phyloP scores from a whole-genome alignment of 495 filamentous ascomycete genomes.

The Filosporella fistucella region DNA sequence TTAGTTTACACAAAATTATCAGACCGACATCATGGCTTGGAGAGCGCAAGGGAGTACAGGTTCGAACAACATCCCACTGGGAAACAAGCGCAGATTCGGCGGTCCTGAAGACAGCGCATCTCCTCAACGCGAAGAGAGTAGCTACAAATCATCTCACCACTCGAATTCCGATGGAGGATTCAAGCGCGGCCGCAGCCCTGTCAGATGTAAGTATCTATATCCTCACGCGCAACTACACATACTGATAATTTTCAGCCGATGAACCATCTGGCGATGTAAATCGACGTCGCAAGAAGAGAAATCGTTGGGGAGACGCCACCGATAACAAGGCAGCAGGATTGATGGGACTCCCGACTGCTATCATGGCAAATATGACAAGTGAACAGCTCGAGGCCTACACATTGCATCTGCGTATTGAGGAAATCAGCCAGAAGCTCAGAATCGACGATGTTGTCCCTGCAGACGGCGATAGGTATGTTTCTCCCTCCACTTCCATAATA shows the following conservation, averaged over 20 bases:
- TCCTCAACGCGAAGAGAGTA: slow-evolving; percentile 45
- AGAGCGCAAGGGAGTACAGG: slow-evolving; percentile 94
- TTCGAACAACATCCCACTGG: slow-evolving; percentile 96
- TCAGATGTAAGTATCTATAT: slow-evolving; percentile 28
- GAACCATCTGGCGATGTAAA: slow-evolving; percentile 54
- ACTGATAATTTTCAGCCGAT: slow-evolving; percentile 33
- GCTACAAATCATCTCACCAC: slow-evolving; percentile 47
- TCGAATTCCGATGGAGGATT: slow-evolving; percentile 36
- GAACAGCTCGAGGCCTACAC: slow-evolving; percentile 98
- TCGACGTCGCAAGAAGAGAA: slow-evolving; percentile 90
- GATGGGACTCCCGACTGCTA: slow-evolving; percentile 95
- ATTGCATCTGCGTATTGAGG: slow-evolving; percentile 90
- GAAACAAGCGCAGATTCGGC: slow-evolving; percentile 78
- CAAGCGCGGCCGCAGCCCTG: slow-evolving; percentile 74
- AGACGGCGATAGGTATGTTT: slow-evolving; percentile 83
- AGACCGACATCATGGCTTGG: slow-evolving; percentile 66
- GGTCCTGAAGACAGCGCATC: slow-evolving; percentile 46
- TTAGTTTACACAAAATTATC: too few species aligned
- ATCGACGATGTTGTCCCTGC: slow-evolving; percentile 97
- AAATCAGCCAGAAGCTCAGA: slow-evolving; percentile 97
- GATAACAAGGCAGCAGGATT: slow-evolving; percentile 98
- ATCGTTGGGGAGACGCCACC: slow-evolving; percentile 92
- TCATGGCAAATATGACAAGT: slow-evolving; percentile 93
- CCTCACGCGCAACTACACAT: background rate
- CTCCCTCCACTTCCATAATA: background rate